phyloP scores from a whole-genome alignment of 129 eudicot species.

The Chrysanthemum seticuspe region DNA sequence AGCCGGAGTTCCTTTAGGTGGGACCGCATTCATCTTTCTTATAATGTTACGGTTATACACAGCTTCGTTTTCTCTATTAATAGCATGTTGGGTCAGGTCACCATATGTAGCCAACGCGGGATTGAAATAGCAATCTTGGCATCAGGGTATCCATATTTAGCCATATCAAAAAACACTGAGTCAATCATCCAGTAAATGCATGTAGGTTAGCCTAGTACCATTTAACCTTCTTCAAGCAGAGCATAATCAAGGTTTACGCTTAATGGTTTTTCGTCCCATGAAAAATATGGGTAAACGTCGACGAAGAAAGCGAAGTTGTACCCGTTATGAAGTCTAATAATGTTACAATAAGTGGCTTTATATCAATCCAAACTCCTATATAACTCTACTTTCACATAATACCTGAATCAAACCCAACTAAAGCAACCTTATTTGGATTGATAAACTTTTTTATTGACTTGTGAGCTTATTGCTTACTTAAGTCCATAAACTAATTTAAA shows the following conservation, averaged over 20 bases:
- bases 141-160: slow-evolving; percentile 45
- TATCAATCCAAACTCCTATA: too few species aligned
- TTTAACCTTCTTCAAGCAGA: slow-evolving; percentile 30
- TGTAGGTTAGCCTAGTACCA: slow-evolving; percentile 51
- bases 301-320: slow-evolving; percentile 48
- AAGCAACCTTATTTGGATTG: too few species aligned
- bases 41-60: slow-evolving; percentile 59
- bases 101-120: slow-evolving; percentile 87
- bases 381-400: too few species aligned
- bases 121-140: slow-evolving; percentile 54
- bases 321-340: slow-evolving; percentile 46
- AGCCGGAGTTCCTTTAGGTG: slow-evolving; percentile 74
- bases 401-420: too few species aligned
- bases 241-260: slow-evolving; percentile 53
- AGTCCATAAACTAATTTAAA: too few species aligned
- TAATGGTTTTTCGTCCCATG: slow-evolving; percentile 40
- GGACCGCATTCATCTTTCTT: slow-evolving; percentile 39
- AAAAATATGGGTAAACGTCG: slow-evolving; percentile 59
- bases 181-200: slow-evolving; percentile 72
- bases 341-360: slow-evolving; percentile 17
- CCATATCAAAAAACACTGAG: slow-evolving; percentile 65
- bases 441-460: too few species aligned
- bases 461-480: too few species aligned
- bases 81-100: slow-evolving; percentile 59
- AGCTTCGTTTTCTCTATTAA: slow-evolving; percentile 73